A percentile compares a stretch with the other conserved stretches of the same genome.
These are phyloP conservation scores for Metroxylon sagu DNA, from an alignment of 176 grass and related monocot genomes.

Conservation along the genomic window DNA sequence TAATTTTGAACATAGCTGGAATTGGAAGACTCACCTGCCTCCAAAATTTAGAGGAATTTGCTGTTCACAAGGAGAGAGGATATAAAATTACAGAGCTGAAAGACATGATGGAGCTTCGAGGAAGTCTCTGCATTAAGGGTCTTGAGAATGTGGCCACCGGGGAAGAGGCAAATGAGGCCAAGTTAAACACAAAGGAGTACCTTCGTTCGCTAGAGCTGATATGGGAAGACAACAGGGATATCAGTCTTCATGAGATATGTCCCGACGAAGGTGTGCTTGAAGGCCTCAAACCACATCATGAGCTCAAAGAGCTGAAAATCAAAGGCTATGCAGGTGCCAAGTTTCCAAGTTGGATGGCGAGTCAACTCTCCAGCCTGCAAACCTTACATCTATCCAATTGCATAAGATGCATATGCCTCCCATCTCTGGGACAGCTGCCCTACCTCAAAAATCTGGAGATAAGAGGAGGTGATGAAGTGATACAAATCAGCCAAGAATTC, in stretches of 20 bases:
- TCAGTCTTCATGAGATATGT: no score
- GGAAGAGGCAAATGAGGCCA: slow-evolving; percentile 43
- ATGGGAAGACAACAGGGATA: no score
- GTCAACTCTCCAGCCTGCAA: slow-evolving; percentile 4
- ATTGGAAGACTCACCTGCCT: slow-evolving; percentile 50
- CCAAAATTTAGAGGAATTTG: slow-evolving; percentile 60
- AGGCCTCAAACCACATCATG: slow-evolving; percentile 19
- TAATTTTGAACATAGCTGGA: slow-evolving; percentile 32
- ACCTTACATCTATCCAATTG: slow-evolving; percentile 10
- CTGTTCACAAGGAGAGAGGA: slow-evolving; percentile 37
- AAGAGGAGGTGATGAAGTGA: slow-evolving; percentile 15
- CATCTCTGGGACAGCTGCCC: slow-evolving; percentile 22
- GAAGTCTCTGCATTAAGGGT: slow-evolving; percentile 39
- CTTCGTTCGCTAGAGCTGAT: no score
- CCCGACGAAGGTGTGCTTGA: slow-evolving; percentile 12
- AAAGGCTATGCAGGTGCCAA: not conserved
- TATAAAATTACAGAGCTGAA: slow-evolving; percentile 55
- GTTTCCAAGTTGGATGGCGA: slow-evolving; percentile 21
- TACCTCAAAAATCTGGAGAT: slow-evolving; percentile 21
- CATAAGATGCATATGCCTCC: slow-evolving; percentile 9
- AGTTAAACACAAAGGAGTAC: slow-evolving; percentile 20
- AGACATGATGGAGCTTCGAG: slow-evolving; percentile 35
- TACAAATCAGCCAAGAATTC: slow-evolving; percentile 3
- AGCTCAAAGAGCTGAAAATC: slow-evolving; percentile 20
- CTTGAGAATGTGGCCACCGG: slow-evolving; percentile 39